These are phyloP conservation scores for Picea mariana DNA, from an alignment of 83 land plant genomes.

Conservation along the genomic window DNA sequence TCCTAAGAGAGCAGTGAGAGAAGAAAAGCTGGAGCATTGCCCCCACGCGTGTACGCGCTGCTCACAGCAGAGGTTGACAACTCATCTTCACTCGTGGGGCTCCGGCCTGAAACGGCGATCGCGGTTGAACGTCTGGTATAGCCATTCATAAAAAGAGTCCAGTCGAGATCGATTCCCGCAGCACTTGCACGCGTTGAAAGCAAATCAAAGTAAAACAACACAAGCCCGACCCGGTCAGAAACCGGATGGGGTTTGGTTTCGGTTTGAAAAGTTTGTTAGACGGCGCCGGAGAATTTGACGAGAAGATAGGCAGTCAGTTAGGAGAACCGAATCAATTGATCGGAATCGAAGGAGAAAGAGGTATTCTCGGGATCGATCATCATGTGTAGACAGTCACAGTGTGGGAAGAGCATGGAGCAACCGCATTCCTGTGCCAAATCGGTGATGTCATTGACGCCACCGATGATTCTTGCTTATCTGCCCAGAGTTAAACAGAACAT, in stretches of 20 bases:
- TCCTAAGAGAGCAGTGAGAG: neutral
- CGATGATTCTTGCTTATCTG: neutral
- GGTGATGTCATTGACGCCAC: neutral
- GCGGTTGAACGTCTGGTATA: neutral
- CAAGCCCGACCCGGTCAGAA: neutral
- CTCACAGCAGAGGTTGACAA: neutral
- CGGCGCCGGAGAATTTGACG: neutral
- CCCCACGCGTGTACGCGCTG: too few relatives aligned
- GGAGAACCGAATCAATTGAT: neutral
- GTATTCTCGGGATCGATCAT: neutral
- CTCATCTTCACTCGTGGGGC: conserved; percentile 4
- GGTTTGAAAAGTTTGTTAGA: neutral
- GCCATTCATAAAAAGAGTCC: too few relatives aligned
- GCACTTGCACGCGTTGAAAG: neutral
- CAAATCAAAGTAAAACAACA: neutral
- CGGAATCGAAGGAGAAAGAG: too few relatives aligned
- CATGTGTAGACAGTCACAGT: neutral
- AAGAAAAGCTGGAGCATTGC: neutral
- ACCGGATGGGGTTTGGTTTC: neutral
- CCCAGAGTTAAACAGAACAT: conserved; percentile 3
- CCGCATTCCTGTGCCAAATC: neutral
- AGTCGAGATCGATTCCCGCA: neutral
- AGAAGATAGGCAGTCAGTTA: neutral
- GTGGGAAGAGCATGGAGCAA: conserved; percentile 1
- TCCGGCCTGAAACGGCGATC: neutral